Conservation (phyloP, 768 basidiomycete species). For the Rhodotorula babjevae region DNA sequence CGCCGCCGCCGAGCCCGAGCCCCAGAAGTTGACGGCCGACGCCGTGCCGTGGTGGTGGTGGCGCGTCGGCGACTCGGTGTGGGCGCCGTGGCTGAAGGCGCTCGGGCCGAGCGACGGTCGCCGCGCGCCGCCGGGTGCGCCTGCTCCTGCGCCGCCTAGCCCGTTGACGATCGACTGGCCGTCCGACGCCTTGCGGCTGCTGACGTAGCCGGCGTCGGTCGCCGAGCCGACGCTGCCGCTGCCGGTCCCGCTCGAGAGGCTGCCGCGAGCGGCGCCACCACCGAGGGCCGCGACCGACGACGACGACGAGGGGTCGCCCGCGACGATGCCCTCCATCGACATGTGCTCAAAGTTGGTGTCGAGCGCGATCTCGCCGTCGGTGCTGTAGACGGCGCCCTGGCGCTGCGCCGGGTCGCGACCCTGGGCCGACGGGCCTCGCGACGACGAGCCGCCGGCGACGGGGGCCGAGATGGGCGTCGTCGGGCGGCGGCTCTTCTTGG, state of each 20-base stretch:
- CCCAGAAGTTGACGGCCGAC: conserved; percentile 6
- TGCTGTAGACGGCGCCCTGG: conserved; percentile 13
- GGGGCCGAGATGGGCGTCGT: conserved; percentile 7
- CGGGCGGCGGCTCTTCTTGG: conserved; percentile 16
- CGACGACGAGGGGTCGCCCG: conserved; percentile 42
- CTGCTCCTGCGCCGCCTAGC: not conserved
- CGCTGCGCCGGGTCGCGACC: not conserved
- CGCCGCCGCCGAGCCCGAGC: too few relatives aligned
- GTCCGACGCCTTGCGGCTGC: not conserved
- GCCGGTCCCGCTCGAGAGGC: not conserved
- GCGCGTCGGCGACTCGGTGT: not conserved
- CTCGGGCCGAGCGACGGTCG: conserved; percentile 13
- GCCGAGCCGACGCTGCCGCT: not conserved
- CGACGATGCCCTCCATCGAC: conserved; percentile 76
- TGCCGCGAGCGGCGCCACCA: not conserved
- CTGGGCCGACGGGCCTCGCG: not conserved
- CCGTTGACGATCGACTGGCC: not conserved
- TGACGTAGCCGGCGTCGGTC: not conserved
- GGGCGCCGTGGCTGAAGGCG: not conserved
- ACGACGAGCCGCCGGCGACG: not conserved
- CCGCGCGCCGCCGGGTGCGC: not conserved
- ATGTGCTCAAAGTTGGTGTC: conserved; percentile 60
- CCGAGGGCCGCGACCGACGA: too few relatives aligned
- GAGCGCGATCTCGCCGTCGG: conserved; percentile 49
- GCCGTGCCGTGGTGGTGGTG: not conserved